Percentiles rank a stretch among this genome's conserved stretches.
These are phyloP conservation scores for Backusella tuberculispora DNA, from an alignment of 192 early-diverging fungal species.

Conservation along the genomic window DNA sequence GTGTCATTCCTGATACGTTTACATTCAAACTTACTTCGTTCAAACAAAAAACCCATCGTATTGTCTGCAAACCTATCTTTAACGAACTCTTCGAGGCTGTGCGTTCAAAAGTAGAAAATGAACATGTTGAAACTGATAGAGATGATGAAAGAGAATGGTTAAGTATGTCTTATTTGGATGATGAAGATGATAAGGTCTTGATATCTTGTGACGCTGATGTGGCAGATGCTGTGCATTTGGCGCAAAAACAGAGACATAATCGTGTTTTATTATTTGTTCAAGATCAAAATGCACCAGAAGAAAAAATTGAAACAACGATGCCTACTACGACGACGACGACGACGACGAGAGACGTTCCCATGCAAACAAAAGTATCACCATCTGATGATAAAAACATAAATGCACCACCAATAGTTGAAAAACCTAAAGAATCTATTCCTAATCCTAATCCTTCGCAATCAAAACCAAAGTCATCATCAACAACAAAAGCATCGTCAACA, in stretches of 20 bases:
- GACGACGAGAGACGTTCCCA: too few relatives aligned
- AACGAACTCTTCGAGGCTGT: conserved; percentile 59
- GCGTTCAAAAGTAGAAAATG: conserved; percentile 48
- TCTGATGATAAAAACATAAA: not conserved
- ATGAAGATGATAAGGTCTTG: conserved; percentile 87
- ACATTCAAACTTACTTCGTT: conserved; percentile 82
- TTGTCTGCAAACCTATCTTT: conserved; percentile 62
- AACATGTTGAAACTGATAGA: conserved; percentile 15
- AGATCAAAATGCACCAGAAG: conserved; percentile 28
- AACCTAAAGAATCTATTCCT: not conserved
- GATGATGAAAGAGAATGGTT: conserved; percentile 35
- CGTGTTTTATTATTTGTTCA: conserved; percentile 74
- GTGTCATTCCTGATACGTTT: conserved; percentile 34
- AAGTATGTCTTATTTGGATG: conserved; percentile 84
- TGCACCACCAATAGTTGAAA: not conserved
- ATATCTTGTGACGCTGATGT: conserved; percentile 81
- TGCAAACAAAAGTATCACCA: not conserved
- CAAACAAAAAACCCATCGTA: conserved; percentile 74
- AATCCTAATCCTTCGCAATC: too few relatives aligned
- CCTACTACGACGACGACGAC: too few relatives aligned
- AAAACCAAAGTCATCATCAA: not conserved
- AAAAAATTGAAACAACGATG: not conserved
- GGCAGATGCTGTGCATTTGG: conserved; percentile 82
- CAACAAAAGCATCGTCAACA: not conserved
- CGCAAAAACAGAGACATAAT: conserved; percentile 73